A percentile compares a stretch with the other conserved stretches of the same genome.
Conservation (phyloP, 2,329 filamentous ascomycete genomes). For the Aspergillus novofumigatus region DNA sequence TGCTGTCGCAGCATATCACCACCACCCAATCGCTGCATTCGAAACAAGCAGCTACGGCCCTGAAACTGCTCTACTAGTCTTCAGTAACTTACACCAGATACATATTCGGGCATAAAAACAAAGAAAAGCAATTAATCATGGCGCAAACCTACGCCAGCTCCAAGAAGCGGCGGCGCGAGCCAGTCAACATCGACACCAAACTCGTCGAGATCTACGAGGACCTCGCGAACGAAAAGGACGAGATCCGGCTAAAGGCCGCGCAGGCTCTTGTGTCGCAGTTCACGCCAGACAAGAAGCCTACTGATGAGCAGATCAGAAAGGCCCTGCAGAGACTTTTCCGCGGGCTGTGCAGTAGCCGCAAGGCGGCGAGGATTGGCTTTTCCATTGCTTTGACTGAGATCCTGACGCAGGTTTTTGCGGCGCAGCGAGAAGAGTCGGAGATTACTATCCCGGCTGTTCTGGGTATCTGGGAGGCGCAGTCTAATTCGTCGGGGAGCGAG, state of each 20-base stretch:
- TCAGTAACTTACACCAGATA: neutral
- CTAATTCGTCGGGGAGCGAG: constrained; percentile 49
- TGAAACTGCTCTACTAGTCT: neutral
- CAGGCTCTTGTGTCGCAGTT: constrained; percentile 42
- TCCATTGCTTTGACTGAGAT: constrained; percentile 84
- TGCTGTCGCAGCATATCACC: neutral
- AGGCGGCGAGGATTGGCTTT: constrained; percentile 83
- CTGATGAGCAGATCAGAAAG: constrained; percentile 40
- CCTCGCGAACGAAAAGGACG: constrained; percentile 44
- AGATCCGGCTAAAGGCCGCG: constrained; percentile 44
- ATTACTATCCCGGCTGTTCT: constrained; percentile 43
- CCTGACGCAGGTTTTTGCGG: constrained; percentile 62
- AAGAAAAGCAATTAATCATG: constrained; percentile 20
- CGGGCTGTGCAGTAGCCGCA: constrained; percentile 83
- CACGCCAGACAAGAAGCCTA: constrained; percentile 36
- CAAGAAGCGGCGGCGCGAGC: constrained; percentile 40
- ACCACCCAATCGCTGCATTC: constrained; percentile 3
- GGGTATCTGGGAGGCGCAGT: constrained; percentile 50
- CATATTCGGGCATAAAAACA: neutral
- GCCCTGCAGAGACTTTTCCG: constrained; percentile 66
- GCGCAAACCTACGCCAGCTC: constrained; percentile 19
- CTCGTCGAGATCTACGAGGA: constrained; percentile 49
- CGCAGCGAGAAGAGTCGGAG: constrained; percentile 26
- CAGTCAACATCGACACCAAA: constrained; percentile 41
- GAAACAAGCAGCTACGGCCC: neutral